Percentiles rank a stretch among this genome's conserved stretches.
Evolutionary conservation across 1,284 basidiomycete genomes (phyloP).

Genomic region (Malassezia pachydermatis): DNA sequence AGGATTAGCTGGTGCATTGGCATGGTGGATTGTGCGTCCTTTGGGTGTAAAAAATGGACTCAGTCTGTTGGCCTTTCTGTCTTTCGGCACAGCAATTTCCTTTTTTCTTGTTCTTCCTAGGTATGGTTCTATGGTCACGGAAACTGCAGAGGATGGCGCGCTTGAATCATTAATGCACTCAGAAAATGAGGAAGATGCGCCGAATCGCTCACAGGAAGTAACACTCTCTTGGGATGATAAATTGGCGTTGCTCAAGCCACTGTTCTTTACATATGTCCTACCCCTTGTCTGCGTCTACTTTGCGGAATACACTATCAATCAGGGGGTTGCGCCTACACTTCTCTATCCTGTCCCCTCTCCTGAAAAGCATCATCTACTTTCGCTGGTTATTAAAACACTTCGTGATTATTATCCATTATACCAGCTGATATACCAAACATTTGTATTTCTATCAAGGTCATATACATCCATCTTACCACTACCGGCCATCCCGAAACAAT

Average conservation of each 20-base stretch:
- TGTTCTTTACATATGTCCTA: constrained; percentile 39
- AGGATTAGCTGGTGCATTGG: constrained; percentile 75
- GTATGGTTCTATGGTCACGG: neutral
- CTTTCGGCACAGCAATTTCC: constrained; percentile 31
- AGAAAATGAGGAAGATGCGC: neutral
- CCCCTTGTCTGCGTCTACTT: constrained; percentile 44
- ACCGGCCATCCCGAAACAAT: constrained; percentile 63
- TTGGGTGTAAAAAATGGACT: constrained; percentile 75
- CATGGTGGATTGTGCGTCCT: constrained; percentile 87
- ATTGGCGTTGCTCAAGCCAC: constrained; percentile 34
- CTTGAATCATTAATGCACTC: neutral
- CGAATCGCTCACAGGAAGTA: constrained; percentile 5
- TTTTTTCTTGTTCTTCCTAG: constrained; percentile 18
- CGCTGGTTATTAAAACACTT: constrained; percentile 68
- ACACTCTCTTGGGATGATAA: constrained; percentile 33
- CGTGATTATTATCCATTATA: constrained; percentile 82
- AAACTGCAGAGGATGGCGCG: neutral
- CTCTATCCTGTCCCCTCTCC: constrained; percentile 71
- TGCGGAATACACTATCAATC: constrained; percentile 47
- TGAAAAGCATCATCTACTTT: constrained; percentile 57
- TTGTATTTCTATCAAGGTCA: constrained; percentile 89
- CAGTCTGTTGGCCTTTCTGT: constrained; percentile 50
- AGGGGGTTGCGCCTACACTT: constrained; percentile 63
- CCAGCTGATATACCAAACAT: constrained; percentile 57
- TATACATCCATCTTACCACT: constrained; percentile 71